phyloP scores from a whole-genome alignment of 352 stramenopile genomes.

The Globisporangium perplexum region DNA sequence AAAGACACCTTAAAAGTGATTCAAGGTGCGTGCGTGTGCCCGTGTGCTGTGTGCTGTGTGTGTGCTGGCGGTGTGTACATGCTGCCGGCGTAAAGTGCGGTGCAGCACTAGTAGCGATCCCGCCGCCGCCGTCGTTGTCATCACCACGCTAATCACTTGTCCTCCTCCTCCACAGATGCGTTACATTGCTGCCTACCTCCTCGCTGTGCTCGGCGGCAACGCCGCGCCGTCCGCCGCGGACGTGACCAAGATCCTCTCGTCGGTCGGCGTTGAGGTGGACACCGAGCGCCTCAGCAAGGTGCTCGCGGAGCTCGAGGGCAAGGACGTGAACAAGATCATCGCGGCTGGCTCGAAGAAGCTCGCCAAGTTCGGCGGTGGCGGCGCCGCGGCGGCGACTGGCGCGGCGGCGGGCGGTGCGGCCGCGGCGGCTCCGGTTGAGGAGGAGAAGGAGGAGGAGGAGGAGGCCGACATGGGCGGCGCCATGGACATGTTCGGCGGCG shows the following conservation, averaged over 20 bases:
- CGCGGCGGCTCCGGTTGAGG: constrained; percentile 45
- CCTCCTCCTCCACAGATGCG: constrained; percentile 77
- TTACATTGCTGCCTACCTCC: constrained; percentile 96
- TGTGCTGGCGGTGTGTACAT: background rate
- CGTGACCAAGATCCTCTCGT: constrained; percentile 89
- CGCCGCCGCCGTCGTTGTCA: background rate
- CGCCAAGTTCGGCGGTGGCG: constrained; percentile 70
- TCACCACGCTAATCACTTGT: too few relatives aligned
- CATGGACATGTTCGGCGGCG: constrained; percentile 88
- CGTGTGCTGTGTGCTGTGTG: constrained; percentile 1
- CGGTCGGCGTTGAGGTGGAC: constrained; percentile 88
- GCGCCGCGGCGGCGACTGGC: constrained; percentile 35
- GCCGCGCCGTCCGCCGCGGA: constrained; percentile 84
- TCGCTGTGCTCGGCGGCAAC: constrained; percentile 94
- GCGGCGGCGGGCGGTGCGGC: constrained; percentile 43
- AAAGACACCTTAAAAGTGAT: constrained; percentile 90
- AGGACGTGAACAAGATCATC: constrained; percentile 81
- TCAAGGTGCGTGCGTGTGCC: constrained; percentile 57
- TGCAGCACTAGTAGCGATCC: too few relatives aligned
- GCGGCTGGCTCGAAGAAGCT: constrained; percentile 77
- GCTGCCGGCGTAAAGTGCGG: background rate
- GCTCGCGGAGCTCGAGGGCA: constrained; percentile 78
- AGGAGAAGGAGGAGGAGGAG: constrained; percentile 79
- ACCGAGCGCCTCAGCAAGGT: constrained; percentile 57
- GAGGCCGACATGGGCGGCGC: constrained; percentile 81